These are phyloP conservation scores for Debaryomyces robertsiae DNA, from an alignment of 1,139 yeast species.

Conservation along the genomic window DNA sequence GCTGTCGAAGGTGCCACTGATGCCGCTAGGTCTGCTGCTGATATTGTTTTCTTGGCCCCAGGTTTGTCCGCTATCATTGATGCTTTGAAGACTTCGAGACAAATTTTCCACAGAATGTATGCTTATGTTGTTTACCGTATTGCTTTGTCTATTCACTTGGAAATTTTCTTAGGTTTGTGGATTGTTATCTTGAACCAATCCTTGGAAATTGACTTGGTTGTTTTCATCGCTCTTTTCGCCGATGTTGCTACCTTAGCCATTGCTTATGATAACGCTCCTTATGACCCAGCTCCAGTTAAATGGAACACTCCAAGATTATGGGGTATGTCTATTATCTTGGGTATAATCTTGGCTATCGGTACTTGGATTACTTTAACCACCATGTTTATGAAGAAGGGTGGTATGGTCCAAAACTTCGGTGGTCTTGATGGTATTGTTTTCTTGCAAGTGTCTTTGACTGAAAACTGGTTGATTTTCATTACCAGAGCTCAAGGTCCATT, in stretches of 20 bases:
- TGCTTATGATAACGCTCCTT: constrained; percentile 98
- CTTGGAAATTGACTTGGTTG: constrained; percentile 82
- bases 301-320: constrained; percentile 98
- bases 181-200: constrained; percentile 87
- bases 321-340: constrained; percentile 91
- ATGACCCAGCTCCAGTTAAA: constrained; percentile 94
- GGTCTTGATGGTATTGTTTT: constrained; percentile 87
- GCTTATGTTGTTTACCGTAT: constrained; percentile 95
- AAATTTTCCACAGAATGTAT: constrained; percentile 98
- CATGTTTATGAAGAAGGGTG: constrained; percentile 77
- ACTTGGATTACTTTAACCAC: constrained; percentile 92
- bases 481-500: constrained; percentile 96
- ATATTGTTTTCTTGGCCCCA: constrained; percentile 93
- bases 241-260: constrained; percentile 94
- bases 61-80: constrained; percentile 95
- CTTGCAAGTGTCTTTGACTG: constrained; percentile 90
- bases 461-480: constrained; percentile 94
- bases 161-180: constrained; percentile 90
- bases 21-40: constrained; percentile 96
- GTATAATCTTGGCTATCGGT: constrained; percentile 81
- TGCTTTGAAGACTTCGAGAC: constrained; percentile 92
- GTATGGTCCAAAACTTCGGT: constrained; percentile 95
- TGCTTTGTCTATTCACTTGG: constrained; percentile 91
- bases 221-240: constrained; percentile 92
- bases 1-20: constrained; percentile 97